Conservation (phyloP, 139 green algal species). For the Picochlorum costavermella region DNA sequence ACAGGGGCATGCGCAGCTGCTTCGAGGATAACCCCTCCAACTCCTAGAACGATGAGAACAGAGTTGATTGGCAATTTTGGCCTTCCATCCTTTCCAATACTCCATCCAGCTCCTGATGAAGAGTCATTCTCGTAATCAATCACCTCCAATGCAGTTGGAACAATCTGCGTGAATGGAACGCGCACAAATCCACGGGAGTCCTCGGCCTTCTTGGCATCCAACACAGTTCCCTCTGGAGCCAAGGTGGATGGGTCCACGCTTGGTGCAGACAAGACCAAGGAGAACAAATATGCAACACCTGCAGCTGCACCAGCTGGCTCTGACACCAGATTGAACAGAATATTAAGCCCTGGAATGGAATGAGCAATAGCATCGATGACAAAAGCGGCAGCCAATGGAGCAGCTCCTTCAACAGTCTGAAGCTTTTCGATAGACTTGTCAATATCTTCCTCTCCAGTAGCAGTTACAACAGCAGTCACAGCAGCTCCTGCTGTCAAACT, state of each 20-base stretch:
- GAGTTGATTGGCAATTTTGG: constrained; percentile 61
- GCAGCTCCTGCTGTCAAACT: constrained; percentile 4
- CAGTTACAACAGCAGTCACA: constrained; percentile 35
- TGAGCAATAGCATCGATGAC: constrained; percentile 42
- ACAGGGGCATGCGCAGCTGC: constrained; percentile 49
- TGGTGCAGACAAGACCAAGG: constrained; percentile 44
- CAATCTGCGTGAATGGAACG: constrained; percentile 53
- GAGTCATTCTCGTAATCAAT: constrained; percentile 51
- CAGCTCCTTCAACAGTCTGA: constrained; percentile 21
- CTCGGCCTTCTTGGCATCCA: constrained; percentile 53
- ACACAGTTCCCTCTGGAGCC: constrained; percentile 54
- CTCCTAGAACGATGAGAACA: constrained; percentile 56
- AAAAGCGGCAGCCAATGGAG: constrained; percentile 41
- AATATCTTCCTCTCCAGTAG: constrained; percentile 36
- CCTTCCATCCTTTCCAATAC: constrained; percentile 38
- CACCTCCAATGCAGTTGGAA: constrained; percentile 47
- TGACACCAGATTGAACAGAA: constrained; percentile 39
- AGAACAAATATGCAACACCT: constrained; percentile 65
- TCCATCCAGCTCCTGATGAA: constrained; percentile 49
- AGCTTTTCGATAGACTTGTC: constrained; percentile 53
- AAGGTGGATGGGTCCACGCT: constrained; percentile 53
- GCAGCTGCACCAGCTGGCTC: constrained; percentile 51
- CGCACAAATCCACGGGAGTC: constrained; percentile 44
- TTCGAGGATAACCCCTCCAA: constrained; percentile 56
- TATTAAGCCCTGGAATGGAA: constrained; percentile 50